phyloP scores from a whole-genome alignment of 2,329 filamentous ascomycete species.

The Didymella exigua region DNA sequence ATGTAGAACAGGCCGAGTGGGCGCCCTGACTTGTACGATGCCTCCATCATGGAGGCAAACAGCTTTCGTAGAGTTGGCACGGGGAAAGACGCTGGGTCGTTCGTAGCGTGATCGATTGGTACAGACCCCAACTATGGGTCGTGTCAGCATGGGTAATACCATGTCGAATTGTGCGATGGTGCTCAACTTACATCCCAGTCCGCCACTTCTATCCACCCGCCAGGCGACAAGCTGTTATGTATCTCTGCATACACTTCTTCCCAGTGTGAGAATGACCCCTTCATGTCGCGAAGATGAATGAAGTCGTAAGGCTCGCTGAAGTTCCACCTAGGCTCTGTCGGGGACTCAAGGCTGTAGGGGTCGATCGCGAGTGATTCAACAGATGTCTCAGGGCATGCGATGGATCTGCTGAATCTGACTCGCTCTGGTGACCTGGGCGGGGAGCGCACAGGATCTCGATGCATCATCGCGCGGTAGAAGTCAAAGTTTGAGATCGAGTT shows the following conservation, averaged over 20 bases:
- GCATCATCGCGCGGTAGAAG: slow-evolving; percentile 31
- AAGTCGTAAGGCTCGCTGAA: slow-evolving; percentile 57
- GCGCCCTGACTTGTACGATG: slow-evolving; percentile 49
- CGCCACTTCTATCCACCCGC: slow-evolving; percentile 55
- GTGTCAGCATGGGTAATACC: neutral
- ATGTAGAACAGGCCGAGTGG: slow-evolving; percentile 54
- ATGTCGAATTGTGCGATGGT: neutral
- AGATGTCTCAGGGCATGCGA: slow-evolving; percentile 23
- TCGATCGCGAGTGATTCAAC: slow-evolving; percentile 32
- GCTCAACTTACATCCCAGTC: slow-evolving; percentile 42
- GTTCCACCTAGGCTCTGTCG: slow-evolving; percentile 50
- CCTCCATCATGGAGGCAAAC: slow-evolving; percentile 40
- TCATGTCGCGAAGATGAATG: slow-evolving; percentile 56
- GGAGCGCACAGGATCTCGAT: slow-evolving; percentile 28
- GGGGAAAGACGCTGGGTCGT: slow-evolving; percentile 16
- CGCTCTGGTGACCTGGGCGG: slow-evolving; percentile 15
- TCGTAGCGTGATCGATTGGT: slow-evolving; percentile 10
- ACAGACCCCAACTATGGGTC: slow-evolving; percentile 26
- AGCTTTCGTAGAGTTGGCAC: slow-evolving; percentile 37
- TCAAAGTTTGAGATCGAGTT: slow-evolving; percentile 29
- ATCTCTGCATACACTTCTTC: slow-evolving; percentile 53
- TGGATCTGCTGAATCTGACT: slow-evolving; percentile 1
- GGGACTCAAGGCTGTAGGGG: slow-evolving; percentile 26
- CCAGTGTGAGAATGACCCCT: slow-evolving; percentile 57
- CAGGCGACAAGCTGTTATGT: slow-evolving; percentile 52